These are phyloP conservation scores for Ustilago xerochloae DNA, from an alignment of 1,284 basidiomycete genomes.

Conservation along the genomic window DNA sequence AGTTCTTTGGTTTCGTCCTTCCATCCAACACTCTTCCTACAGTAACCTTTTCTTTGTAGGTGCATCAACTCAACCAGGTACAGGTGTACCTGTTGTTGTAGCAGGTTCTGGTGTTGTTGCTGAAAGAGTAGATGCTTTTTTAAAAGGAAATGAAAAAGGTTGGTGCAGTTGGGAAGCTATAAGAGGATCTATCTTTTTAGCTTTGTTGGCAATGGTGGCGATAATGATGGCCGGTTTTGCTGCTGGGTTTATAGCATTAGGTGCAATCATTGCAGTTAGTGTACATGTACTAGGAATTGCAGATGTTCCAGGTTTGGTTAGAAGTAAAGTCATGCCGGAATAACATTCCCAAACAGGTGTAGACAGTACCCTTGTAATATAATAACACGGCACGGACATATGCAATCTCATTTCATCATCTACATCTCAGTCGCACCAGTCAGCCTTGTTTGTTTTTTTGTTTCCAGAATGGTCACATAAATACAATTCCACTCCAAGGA, in stretches of 20 bases:
- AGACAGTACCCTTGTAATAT: too few relatives aligned
- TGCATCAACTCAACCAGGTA: conserved; percentile 69
- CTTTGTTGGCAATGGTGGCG: conserved; percentile 15
- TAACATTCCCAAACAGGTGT: not conserved
- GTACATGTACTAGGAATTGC: conserved; percentile 41
- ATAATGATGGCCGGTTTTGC: conserved; percentile 33
- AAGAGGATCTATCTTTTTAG: conserved; percentile 34
- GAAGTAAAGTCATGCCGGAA: conserved; percentile 39
- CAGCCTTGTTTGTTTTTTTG: too few relatives aligned
- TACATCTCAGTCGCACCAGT: too few relatives aligned
- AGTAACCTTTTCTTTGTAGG: conserved; percentile 69
- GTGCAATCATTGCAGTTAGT: conserved; percentile 24
- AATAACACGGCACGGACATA: too few relatives aligned
- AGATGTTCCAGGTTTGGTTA: conserved; percentile 38
- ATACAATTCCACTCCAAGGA: too few relatives aligned
- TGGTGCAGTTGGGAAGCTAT: conserved; percentile 44
- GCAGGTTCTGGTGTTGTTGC: conserved; percentile 60
- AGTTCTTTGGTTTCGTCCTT: conserved; percentile 66
- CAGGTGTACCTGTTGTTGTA: conserved; percentile 64
- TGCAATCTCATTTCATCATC: too few relatives aligned
- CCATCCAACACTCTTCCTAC: conserved; percentile 57
- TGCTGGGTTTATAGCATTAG: conserved; percentile 25
- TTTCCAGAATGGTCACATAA: too few relatives aligned
- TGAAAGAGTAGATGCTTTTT: conserved; percentile 37
- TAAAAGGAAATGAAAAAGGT: conserved; percentile 34